A percentile compares a stretch with the other conserved stretches of the same genome.
Evolutionary conservation across 2,329 filamentous ascomycete genomes (phyloP).

Genomic region (Talaromyces sp.): DNA sequence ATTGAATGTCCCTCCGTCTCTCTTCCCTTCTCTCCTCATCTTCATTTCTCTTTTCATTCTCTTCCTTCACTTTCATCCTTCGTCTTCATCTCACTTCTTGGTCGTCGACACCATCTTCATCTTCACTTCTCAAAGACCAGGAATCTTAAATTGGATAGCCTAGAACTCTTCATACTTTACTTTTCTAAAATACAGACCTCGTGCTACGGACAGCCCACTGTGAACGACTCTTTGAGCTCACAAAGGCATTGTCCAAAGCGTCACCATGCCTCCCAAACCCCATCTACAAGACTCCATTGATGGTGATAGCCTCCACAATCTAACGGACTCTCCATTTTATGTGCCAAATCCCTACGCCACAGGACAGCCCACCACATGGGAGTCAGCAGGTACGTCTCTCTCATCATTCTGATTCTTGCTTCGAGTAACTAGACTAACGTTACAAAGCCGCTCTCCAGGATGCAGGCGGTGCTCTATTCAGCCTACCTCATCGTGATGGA

Average conservation of each 20-base stretch:
- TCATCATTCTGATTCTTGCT: not conserved
- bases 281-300: not conserved
- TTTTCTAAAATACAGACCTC: not conserved
- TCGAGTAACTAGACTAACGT: constrained; percentile 7
- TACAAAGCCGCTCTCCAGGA: not conserved
- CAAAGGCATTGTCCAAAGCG: not conserved
- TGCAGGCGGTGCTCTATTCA: not conserved
- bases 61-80: not conserved
- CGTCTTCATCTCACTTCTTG: not conserved
- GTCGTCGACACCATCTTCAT: not conserved
- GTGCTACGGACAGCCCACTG: not conserved
- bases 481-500: not conserved
- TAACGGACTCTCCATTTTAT: not conserved
- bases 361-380: not conserved
- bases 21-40: not conserved
- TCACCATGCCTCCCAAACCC: not conserved
- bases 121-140: not conserved
- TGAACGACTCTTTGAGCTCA: not conserved
- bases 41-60: not conserved
- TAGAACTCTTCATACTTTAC: not conserved
- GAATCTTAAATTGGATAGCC: not conserved
- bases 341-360: not conserved
- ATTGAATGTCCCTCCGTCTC: not conserved
- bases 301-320: not conserved
- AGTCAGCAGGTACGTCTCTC: not conserved